These are phyloP conservation scores for Eimeria necatrix DNA, from an alignment of 169 alveolate species.

Conservation along the genomic window DNA sequence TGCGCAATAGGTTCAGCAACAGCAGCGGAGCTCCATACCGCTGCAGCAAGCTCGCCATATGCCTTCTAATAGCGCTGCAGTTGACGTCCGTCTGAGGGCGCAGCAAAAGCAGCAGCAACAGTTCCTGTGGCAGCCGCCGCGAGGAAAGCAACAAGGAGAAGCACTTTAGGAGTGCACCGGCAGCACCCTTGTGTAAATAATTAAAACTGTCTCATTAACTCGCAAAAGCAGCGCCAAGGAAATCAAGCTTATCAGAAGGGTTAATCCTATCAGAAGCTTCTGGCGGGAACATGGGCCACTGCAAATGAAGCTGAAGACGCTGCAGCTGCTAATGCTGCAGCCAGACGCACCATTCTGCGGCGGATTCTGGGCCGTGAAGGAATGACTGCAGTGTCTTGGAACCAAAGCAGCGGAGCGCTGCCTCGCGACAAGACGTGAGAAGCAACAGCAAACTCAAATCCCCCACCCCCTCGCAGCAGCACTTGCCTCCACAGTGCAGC, in stretches of 20 bases:
- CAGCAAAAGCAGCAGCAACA: not conserved
- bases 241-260: no score
- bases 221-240: not conserved
- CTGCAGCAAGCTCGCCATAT: constrained; percentile 16
- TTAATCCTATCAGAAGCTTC: no score
- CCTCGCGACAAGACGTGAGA: constrained; percentile 46
- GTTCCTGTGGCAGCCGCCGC: not conserved
- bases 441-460: not conserved
- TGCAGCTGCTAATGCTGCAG: not conserved
- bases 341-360: constrained; percentile 7
- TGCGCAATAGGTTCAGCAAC: constrained; percentile 15
- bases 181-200: no score
- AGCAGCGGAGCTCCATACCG: constrained; percentile 56
- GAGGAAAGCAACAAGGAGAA: not conserved
- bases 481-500: not conserved
- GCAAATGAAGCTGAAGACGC: not conserved
- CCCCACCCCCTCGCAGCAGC: not conserved
- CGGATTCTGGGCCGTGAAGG: constrained; percentile 41
- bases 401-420: constrained; percentile 55
- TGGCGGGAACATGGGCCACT: not conserved
- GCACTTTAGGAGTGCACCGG: no score
- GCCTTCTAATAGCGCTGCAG: constrained; percentile 33
- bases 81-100: constrained; percentile 57
- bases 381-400: constrained; percentile 42
- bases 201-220: no score